Conservation (phyloP, 2,329 filamentous ascomycete genomes). For the Colletotrichum sp. region DNA sequence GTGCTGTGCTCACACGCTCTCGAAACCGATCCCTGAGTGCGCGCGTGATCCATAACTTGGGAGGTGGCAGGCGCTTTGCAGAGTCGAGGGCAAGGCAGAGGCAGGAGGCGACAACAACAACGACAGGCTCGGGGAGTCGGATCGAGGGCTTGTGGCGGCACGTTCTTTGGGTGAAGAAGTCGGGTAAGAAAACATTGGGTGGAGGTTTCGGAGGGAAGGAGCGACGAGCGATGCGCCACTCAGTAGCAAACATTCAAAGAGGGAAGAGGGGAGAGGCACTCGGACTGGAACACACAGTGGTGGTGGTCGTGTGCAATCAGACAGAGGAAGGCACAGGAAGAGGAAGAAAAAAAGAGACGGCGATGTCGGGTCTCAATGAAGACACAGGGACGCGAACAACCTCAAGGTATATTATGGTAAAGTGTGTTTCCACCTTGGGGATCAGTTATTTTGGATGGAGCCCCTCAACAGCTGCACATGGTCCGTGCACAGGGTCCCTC, state of each 20-base stretch:
- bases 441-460: constrained; percentile 19
- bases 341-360: not conserved
- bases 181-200: constrained; percentile 22
- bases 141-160: constrained; percentile 19
- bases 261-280: not conserved
- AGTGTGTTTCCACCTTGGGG: constrained; percentile 6
- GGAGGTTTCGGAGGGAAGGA: constrained; percentile 4
- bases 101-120: not conserved
- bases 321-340: not conserved
- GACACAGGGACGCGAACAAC: not conserved
- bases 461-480: constrained; percentile 18
- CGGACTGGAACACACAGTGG: not conserved
- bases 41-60: constrained; percentile 38
- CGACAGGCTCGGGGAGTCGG: not conserved
- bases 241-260: constrained; percentile 17
- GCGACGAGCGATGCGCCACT: constrained; percentile 20
- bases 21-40: constrained; percentile 24
- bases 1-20: constrained; percentile 33
- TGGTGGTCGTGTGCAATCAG: not conserved
- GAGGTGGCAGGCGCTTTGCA: not conserved
- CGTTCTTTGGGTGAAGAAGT: constrained; percentile 16
- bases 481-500: constrained; percentile 9
- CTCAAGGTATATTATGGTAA: constrained; percentile 10
- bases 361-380: constrained; percentile 13
- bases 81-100: not conserved